Conservation (phyloP, 2,329 filamentous ascomycete species). For the Aspergillus eucalypticola region DNA sequence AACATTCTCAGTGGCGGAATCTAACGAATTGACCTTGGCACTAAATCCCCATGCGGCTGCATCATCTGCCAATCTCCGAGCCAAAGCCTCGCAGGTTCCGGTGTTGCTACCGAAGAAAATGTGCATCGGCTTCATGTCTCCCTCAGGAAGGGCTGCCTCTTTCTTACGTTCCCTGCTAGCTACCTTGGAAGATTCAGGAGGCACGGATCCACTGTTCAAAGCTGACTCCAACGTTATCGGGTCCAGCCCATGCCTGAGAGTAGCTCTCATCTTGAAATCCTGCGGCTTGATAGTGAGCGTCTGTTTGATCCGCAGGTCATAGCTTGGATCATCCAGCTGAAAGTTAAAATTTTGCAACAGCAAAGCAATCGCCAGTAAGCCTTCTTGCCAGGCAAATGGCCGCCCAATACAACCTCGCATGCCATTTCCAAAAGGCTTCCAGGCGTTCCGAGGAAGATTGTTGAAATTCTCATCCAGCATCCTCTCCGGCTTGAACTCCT, state of each 20-base stretch:
- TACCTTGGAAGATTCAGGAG: slow-evolving; percentile 11
- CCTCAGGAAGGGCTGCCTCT: slow-evolving; percentile 1
- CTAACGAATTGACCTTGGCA: slow-evolving; percentile 58
- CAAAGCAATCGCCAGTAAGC: slow-evolving; percentile 61
- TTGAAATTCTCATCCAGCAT: slow-evolving; percentile 71
- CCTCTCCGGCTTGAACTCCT: slow-evolving; percentile 68
- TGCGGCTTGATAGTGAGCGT: slow-evolving; percentile 48
- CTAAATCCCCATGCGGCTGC: slow-evolving; percentile 62
- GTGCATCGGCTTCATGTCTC: slow-evolving; percentile 53
- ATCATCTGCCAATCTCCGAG: slow-evolving; percentile 62
- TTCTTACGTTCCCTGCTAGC: slow-evolving; percentile 25
- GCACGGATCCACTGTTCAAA: slow-evolving; percentile 27
- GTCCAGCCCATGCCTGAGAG: slow-evolving; percentile 53
- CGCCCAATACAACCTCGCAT: slow-evolving; percentile 70
- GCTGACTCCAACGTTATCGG: slow-evolving; percentile 44
- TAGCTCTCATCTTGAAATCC: slow-evolving; percentile 62
- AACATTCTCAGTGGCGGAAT: slow-evolving; percentile 62
- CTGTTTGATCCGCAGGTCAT: slow-evolving; percentile 40
- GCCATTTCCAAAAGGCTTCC: slow-evolving; percentile 76
- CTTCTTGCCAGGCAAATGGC: slow-evolving; percentile 74
- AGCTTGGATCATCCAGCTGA: slow-evolving; percentile 58
- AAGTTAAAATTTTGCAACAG: slow-evolving; percentile 73
- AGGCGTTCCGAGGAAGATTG: slow-evolving; percentile 57
- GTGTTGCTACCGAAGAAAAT: slow-evolving; percentile 74
- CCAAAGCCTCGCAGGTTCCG: slow-evolving; percentile 71